Conservation (phyloP, 2,329 filamentous ascomycete species). For the Aspergillus jensenii region DNA sequence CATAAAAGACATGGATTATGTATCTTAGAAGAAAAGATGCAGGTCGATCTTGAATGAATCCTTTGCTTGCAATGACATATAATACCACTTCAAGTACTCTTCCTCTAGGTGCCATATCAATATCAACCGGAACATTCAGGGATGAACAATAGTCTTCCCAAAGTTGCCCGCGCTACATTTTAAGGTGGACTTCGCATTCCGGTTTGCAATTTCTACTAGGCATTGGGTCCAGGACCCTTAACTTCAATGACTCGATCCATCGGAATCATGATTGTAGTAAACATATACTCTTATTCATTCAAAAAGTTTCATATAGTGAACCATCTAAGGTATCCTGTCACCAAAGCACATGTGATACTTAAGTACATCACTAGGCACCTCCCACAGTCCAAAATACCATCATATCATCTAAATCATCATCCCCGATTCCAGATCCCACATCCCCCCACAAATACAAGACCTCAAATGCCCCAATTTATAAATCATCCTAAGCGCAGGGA, state of each 20-base stretch:
- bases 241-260: too few relatives aligned
- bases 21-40: conserved; percentile 41
- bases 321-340: too few relatives aligned
- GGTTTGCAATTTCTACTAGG: too few relatives aligned
- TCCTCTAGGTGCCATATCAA: not conserved
- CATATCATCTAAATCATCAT: not conserved
- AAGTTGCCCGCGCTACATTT: too few relatives aligned
- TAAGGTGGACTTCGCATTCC: too few relatives aligned
- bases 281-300: too few relatives aligned
- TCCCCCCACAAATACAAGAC: conserved; percentile 42
- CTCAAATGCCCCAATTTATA: conserved; percentile 37
- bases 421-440: conserved; percentile 38
- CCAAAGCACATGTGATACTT: too few relatives aligned
- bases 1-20: conserved; percentile 36
- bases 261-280: too few relatives aligned
- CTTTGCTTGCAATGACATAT: conserved; percentile 38
- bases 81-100: conserved; percentile 3
- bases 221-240: too few relatives aligned
- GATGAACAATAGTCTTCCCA: not conserved
- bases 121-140: not conserved
- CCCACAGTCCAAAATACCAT: not conserved
- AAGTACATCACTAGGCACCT: not conserved
- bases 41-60: conserved; percentile 37
- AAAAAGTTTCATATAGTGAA: too few relatives aligned
- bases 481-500: conserved; percentile 38